Base-by-base conservation (phyloP, 2,329 filamentous ascomycete genomes). In the Neoscytalidium dimidiatum region DNA sequence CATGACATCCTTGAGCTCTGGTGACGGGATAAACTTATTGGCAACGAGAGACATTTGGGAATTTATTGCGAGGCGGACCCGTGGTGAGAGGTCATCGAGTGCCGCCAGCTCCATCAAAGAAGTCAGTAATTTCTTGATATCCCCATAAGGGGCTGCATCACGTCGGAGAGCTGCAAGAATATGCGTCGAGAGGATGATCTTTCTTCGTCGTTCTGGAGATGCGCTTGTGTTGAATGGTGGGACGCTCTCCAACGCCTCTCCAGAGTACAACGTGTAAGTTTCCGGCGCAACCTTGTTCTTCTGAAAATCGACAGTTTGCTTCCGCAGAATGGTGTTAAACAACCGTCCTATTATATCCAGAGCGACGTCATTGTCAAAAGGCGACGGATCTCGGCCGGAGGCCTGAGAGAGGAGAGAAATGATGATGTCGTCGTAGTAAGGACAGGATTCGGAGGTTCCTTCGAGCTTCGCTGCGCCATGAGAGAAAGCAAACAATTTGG, bases 281-380 rank as follows among this genome's bases (percentile, higher is more conserved):
- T 86, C 84, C n/a, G 79, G 71, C 2, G 82, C 78, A n/a, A 86
- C 79, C 61, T 79, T 73, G 11, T 81, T 79, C 68, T 86, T 83
- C 62, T 85, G 83, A 52, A 82, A 77, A 35, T 80, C 78, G 2
- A 72, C 68, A 1, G 84, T 79, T 57, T 87, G 81, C 14, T 82
- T 79, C 51, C 85, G 80, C 33, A 90, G 78, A 51, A 90, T 85
- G 51, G 88, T 75, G 68, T 86, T 88, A 70, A 82, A 83, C 38
- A 90, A 81, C 48, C 85, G 81, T 23, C 88, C 88, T 19, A 89
- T 80, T 6, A 87, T 80, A 65, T 90, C 86, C 7, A 89, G 75
- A 6, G 85, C 82, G 4, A 77, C 75, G 58, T 84, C 80, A 68
- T 88, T 82, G 33, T 78, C 70, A 41, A 79, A 75, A 46, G 77